Percentiles rank a stretch among this genome's conserved stretches.
These are phyloP conservation scores for Hanseniaspora sp. DNA, from an alignment of 1,139 yeast species.

Conservation along the genomic window DNA sequence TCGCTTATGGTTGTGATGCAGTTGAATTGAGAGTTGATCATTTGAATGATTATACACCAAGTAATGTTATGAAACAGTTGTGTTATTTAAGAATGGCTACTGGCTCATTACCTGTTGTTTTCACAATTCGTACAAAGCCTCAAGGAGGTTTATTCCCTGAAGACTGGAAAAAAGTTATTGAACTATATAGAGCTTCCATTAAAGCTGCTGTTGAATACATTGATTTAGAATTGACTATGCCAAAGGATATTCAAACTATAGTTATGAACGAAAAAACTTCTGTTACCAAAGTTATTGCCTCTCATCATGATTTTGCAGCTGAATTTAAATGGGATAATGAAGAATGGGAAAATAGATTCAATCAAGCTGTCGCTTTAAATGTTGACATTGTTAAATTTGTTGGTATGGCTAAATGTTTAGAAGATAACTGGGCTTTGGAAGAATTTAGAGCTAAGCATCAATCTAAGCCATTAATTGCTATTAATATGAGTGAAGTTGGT, in stretches of 20 bases:
- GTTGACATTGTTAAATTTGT: constrained; percentile 77
- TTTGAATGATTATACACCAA: constrained; percentile 40
- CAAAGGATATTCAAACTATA: constrained; percentile 31
- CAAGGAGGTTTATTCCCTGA: constrained; percentile 80
- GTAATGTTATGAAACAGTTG: constrained; percentile 63
- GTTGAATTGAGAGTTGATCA: constrained; percentile 75
- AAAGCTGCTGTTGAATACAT: constrained; percentile 52
- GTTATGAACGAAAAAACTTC: constrained; percentile 39
- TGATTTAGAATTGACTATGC: constrained; percentile 43
- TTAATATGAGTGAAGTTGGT: constrained; percentile 70
- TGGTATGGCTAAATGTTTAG: constrained; percentile 54
- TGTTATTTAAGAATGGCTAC: constrained; percentile 54
- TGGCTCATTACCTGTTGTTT: constrained; percentile 60
- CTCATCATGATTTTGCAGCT: constrained; percentile 66
- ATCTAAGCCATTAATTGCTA: constrained; percentile 61
- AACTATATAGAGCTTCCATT: constrained; percentile 51
- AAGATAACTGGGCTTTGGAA: constrained; percentile 64
- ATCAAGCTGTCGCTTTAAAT: constrained; percentile 52
- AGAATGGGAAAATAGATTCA: constrained; percentile 65
- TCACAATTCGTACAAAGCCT: constrained; percentile 61
- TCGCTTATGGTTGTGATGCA: constrained; percentile 63
- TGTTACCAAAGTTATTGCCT: constrained; percentile 64
- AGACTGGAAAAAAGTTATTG: constrained; percentile 39
- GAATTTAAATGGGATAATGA: constrained; percentile 51
- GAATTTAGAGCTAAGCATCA: constrained; percentile 47